phyloP scores from a whole-genome alignment of 2,329 filamentous ascomycete species.

The Whalleya microplaca region DNA sequence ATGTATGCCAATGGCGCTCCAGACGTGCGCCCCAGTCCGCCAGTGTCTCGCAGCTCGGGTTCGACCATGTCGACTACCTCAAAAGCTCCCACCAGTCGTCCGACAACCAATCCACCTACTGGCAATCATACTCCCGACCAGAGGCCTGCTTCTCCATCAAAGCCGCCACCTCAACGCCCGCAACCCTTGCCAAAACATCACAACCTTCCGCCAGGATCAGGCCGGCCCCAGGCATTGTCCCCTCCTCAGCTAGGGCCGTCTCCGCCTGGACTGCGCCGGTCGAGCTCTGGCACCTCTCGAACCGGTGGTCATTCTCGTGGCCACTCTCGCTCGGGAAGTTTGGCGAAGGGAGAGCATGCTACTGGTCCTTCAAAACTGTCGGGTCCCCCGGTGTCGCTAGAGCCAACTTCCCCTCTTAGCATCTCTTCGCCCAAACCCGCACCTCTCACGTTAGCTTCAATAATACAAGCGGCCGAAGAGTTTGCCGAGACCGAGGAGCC shows the following conservation, averaged over 20 bases:
- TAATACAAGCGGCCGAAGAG: constrained; percentile 60
- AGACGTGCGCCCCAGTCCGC: constrained; percentile 46
- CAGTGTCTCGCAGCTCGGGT: constrained; percentile 44
- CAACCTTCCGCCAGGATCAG: constrained; percentile 26
- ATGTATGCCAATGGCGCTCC: constrained; percentile 73
- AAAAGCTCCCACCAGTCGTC: constrained; percentile 46
- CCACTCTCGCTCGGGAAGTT: constrained; percentile 48
- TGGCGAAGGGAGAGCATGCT: constrained; percentile 30
- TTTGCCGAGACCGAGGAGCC: constrained; percentile 41
- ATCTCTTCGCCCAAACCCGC: constrained; percentile 40
- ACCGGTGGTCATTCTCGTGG: constrained; percentile 25
- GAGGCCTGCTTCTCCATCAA: constrained; percentile 57
- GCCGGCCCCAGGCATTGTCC: constrained; percentile 40
- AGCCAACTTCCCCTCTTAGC: constrained; percentile 40
- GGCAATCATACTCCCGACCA: constrained; percentile 35
- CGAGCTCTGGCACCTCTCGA: constrained; percentile 48
- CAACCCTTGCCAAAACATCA: constrained; percentile 22
- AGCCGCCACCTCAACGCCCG: constrained; percentile 37
- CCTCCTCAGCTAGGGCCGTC: constrained; percentile 43
- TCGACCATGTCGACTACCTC: constrained; percentile 53
- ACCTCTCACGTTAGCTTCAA: constrained; percentile 56
- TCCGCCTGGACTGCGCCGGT: constrained; percentile 43
- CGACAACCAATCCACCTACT: constrained; percentile 38
- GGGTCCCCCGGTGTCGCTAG: constrained; percentile 40
- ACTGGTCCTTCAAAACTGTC: constrained; percentile 16